Base-by-base conservation (phyloP, 805 yeast genomes). In the Yarrowia divulgata region DNA sequence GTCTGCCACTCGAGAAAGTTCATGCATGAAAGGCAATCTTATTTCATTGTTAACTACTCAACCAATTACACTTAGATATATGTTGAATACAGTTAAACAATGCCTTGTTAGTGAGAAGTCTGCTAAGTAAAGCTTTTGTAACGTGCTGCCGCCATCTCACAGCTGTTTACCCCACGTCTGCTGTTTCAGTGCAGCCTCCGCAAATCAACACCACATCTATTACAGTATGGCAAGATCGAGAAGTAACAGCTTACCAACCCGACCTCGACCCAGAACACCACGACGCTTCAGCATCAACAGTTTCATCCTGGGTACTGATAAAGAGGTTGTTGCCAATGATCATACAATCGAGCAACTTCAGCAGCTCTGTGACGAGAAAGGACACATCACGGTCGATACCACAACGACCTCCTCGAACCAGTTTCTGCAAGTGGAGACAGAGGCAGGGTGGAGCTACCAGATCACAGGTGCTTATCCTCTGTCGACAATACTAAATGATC, bases 401-500 rank as follows among this genome's bases (percentile, higher is more conserved):
- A 85, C 86, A 2, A 96, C 96, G 0, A 23, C 14, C 2, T 39
- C 45, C 3, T 7, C 34, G 4, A 95, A 96, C 3, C 90, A 90
- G 76, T 91, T 88, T n/a, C 80, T 90, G 70, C 85, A 85, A 73
- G 81, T 91, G 14, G 95, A 95, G 9, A 91, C 98, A 1, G 91
- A 88, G 45, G 90, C 90, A 75, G 91, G 68, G 97, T 3, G 86
- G 88, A 74, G 98, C 97, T 1, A 91, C 79, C 79, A 88, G 71
- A 84, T 93, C 69, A 81, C 97, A 70, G 98, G 98, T 3, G 93
- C 97, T 0, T 93, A 93, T 75, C 90, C 90, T 93, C 80, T 93
- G 62, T 88, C 95, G 0, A 93, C 93, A 77, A 79, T 93, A 48
- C 82, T 93, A 69, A 97, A 93, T 79, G 98, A 93, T 78, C 82